Evolutionary conservation across 179 eudicot genomes (phyloP).

Genomic region (Monotropa hypopitys): DNA sequence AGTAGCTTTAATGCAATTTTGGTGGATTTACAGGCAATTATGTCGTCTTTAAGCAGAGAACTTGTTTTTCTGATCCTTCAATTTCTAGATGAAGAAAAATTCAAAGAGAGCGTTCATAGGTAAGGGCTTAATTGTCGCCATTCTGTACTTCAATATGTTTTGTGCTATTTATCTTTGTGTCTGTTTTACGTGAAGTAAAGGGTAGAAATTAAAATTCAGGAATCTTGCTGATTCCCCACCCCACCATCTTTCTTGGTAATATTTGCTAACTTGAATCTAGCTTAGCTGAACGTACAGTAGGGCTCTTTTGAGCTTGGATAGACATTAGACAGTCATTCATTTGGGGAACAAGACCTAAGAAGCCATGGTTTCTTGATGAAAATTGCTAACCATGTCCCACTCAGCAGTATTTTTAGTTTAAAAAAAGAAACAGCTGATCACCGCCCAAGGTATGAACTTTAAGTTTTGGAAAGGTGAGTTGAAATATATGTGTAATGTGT

Average conservation of each 20-base stretch:
- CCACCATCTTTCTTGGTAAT: not conserved
- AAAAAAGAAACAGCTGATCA: not conserved
- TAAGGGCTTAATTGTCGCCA: conserved; percentile 12
- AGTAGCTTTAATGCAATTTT: conserved; percentile 7
- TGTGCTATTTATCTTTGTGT: not conserved
- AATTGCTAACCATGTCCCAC: not conserved
- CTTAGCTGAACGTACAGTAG: not conserved
- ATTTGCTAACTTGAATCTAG: not conserved
- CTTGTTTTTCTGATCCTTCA: conserved; percentile 30
- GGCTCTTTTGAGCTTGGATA: not conserved
- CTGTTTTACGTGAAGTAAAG: not conserved
- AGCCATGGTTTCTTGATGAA: not conserved
- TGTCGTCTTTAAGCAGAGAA: conserved; percentile 33
- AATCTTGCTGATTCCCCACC: not conserved
- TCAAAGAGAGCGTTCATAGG: conserved; percentile 29
- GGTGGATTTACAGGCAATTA: conserved; percentile 10
- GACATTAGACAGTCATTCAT: not conserved
- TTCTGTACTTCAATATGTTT: not conserved
- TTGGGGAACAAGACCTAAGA: not conserved
- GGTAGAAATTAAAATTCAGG: not conserved
- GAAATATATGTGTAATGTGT: not conserved
- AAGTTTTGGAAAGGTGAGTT: not conserved
- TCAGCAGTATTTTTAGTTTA: not conserved
- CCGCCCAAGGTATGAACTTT: not conserved
- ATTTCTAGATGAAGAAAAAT: conserved; percentile 34